Evolutionary conservation across 2,329 filamentous ascomycete genomes (phyloP).

Genomic region (Diaporthe sp.): DNA sequence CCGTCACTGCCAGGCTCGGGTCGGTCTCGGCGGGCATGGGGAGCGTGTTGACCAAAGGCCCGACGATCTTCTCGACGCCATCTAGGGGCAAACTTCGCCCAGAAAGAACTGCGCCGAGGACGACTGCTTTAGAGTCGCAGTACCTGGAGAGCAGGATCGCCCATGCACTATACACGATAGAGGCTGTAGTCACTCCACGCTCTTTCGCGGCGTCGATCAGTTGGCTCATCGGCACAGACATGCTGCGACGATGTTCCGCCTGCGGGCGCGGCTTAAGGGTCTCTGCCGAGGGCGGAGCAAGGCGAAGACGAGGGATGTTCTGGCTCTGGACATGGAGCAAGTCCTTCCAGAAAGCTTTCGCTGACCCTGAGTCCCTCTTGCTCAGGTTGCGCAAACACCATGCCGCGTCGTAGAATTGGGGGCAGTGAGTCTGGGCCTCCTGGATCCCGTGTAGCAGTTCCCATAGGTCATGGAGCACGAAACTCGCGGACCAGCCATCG

Average conservation of each 20-base stretch:
- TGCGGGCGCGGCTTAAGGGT: neutral
- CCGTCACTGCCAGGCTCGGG: neutral
- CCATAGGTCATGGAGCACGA: neutral
- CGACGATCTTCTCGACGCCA: neutral
- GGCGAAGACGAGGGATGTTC: neutral
- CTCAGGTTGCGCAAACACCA: neutral
- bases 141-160: neutral
- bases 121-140: neutral
- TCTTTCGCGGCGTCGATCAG: neutral
- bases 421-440: neutral
- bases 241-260: neutral
- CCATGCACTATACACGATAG: constrained; percentile 6
- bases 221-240: neutral
- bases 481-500: constrained; percentile 9
- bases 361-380: neutral
- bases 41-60: constrained; percentile 17
- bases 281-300: neutral
- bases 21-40: neutral
- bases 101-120: neutral
- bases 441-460: neutral
- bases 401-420: neutral
- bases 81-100: neutral
- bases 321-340: constrained; percentile 1
- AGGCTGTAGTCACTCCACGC: constrained; percentile 3
- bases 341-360: constrained; percentile 1